Evolutionary conservation across 2,329 filamentous ascomycete species (phyloP).

Genomic region (Rhynchosporium graminicola): DNA sequence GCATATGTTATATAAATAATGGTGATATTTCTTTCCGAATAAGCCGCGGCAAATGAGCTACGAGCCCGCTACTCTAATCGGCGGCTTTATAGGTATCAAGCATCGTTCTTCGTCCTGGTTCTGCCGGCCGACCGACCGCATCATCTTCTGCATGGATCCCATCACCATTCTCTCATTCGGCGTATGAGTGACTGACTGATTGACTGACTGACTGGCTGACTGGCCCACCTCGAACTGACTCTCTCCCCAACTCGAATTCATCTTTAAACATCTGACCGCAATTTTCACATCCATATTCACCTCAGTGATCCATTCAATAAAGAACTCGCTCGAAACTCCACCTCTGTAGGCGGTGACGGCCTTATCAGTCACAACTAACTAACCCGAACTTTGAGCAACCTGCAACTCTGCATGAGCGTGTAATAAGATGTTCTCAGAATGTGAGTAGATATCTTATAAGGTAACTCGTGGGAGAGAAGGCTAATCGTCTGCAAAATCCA

Average conservation of each 20-base stretch:
- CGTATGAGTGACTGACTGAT: constrained; percentile 10
- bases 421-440: constrained; percentile 42
- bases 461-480: neutral
- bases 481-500: neutral
- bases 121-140: constrained; percentile 14
- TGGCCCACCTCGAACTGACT: neutral
- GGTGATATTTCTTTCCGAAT: neutral
- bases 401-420: constrained; percentile 18
- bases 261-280: neutral
- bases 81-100: constrained; percentile 17
- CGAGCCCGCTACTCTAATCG: neutral
- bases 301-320: neutral
- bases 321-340: constrained; percentile 5
- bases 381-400: constrained; percentile 15
- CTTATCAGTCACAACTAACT: constrained; percentile 11
- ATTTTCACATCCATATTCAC: constrained; percentile 1
- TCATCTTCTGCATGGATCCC: constrained; percentile 11
- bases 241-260: constrained; percentile 1
- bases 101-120: constrained; percentile 10
- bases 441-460: constrained; percentile 29
- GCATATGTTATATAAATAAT: neutral
- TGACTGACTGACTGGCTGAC: neutral
- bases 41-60: constrained; percentile 8
- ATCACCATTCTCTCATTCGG: neutral
- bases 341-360: constrained; percentile 16